Conservation (phyloP, 345 rosid genomes). For the Salix caprea region DNA sequence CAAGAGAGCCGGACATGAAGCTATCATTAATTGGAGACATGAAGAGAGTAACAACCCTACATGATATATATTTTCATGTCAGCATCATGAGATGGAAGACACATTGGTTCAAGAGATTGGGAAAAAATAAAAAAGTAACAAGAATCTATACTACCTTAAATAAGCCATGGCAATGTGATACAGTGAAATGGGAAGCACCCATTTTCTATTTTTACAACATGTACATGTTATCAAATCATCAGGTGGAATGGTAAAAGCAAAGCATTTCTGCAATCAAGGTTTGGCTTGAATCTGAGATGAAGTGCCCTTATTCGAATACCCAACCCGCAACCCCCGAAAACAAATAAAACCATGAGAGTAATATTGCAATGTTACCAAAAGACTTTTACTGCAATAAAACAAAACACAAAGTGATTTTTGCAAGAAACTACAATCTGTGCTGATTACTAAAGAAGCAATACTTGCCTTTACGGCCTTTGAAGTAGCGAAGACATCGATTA, state of each 20-base stretch:
- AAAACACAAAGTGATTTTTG: not conserved
- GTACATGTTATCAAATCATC: not conserved
- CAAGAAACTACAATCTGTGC: not conserved
- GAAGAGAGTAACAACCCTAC: slow-evolving; percentile 91
- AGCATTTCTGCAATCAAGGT: not conserved
- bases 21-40: slow-evolving; percentile 96
- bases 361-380: not conserved
- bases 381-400: not conserved
- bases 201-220: not conserved
- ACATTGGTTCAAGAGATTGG: not conserved
- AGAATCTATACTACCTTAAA: not conserved
- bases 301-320: not conserved
- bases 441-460: slow-evolving; percentile 11
- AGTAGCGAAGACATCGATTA: slow-evolving; percentile 92
- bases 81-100: not conserved
- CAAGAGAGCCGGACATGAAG: slow-evolving; percentile 99
- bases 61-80: slow-evolving; percentile 15
- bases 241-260: not conserved
- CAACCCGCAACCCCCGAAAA: too few species aligned
- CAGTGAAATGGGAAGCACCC: not conserved
- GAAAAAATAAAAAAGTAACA: not conserved
- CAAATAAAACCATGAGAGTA: not conserved
- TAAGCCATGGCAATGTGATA: not conserved
- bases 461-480: slow-evolving; percentile 97
- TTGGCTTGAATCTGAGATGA: not conserved